A percentile compares a stretch with the other conserved stretches of the same genome.
Evolutionary conservation across 2,329 filamentous ascomycete genomes (phyloP).

Genomic region (Aureobasidium musti): DNA sequence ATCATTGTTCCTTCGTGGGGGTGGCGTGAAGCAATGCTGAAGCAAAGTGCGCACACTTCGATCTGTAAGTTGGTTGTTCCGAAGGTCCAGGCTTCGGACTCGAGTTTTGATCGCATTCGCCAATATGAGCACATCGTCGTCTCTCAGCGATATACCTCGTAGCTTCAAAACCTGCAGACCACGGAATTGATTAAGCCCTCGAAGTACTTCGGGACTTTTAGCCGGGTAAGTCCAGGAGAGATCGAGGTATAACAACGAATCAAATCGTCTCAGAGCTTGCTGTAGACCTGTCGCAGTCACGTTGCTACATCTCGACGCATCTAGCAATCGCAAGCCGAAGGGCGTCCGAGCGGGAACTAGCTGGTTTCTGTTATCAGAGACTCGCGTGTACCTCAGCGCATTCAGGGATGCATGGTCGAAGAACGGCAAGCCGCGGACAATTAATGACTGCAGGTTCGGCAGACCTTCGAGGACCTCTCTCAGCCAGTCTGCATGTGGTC

Average conservation of each 20-base stretch:
- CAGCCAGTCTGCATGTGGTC: conserved; percentile 61
- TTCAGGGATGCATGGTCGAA: conserved; percentile 62
- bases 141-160: conserved; percentile 55
- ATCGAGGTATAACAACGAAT: conserved; percentile 59
- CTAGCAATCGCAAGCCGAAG: conserved; percentile 57
- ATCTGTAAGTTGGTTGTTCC: conserved; percentile 61
- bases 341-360: conserved; percentile 27
- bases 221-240: conserved; percentile 52
- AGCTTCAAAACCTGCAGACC: conserved; percentile 61
- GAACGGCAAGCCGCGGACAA: conserved; percentile 61
- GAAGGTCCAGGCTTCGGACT: conserved; percentile 59
- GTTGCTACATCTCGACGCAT: conserved; percentile 60
- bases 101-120: conserved; percentile 54
- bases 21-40: conserved; percentile 51
- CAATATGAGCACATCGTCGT: conserved; percentile 56
- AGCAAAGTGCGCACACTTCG: conserved; percentile 55
- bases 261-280: conserved; percentile 56
- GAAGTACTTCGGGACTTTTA: conserved; percentile 47
- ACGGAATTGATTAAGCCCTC: conserved; percentile 49
- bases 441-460: conserved; percentile 60
- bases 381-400: conserved; percentile 46
- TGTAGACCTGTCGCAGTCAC: conserved; percentile 58
- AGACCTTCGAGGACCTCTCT: conserved; percentile 60
- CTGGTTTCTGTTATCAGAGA: neutral
- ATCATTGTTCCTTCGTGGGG: conserved; percentile 23